phyloP scores from a whole-genome alignment of 192 early-diverging fungal genomes.

The Rhizophlyctis rosea region DNA sequence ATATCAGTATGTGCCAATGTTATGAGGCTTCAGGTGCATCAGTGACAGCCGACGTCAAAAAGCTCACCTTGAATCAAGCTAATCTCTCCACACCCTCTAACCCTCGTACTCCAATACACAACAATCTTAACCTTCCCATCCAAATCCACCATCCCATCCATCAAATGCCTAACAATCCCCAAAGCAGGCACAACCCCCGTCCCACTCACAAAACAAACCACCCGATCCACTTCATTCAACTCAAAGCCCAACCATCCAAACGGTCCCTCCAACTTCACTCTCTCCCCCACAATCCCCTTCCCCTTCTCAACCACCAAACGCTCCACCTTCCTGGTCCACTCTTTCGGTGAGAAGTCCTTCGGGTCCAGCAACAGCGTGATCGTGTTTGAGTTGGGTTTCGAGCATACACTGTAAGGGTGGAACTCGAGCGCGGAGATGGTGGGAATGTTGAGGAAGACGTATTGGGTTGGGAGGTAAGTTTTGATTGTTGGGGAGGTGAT shows the following conservation, averaged over 20 bases:
- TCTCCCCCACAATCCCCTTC: too few species aligned
- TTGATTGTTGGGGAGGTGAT: slow-evolving; percentile 53
- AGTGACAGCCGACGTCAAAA: neutral
- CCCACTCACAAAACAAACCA: slow-evolving; percentile 8
- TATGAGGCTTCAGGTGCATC: neutral
- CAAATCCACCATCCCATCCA: neutral
- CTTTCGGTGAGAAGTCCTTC: neutral
- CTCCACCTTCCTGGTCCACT: slow-evolving; percentile 8
- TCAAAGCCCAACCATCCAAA: slow-evolving; percentile 13
- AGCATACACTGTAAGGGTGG: slow-evolving; percentile 78
- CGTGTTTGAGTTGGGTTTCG: slow-evolving; percentile 36
- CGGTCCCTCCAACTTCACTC: slow-evolving; percentile 5
- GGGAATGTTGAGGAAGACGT: slow-evolving; percentile 70
- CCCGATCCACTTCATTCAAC: neutral
- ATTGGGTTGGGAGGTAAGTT: slow-evolving; percentile 58
- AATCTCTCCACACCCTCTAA: neutral
- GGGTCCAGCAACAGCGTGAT: slow-evolving; percentile 16
- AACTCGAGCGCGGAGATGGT: slow-evolving; percentile 68
- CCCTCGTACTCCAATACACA: too few species aligned
- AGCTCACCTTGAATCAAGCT: neutral
- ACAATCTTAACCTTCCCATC: too few species aligned
- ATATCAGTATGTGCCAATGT: neutral
- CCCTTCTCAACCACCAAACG: neutral
- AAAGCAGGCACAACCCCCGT: slow-evolving; percentile 10
- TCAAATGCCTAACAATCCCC: slow-evolving; percentile 1